Evolutionary conservation across 345 rosid species (phyloP), one percentile per base, ranked within the genome.

Genomic region (Odontarrhena argentea): DNA sequence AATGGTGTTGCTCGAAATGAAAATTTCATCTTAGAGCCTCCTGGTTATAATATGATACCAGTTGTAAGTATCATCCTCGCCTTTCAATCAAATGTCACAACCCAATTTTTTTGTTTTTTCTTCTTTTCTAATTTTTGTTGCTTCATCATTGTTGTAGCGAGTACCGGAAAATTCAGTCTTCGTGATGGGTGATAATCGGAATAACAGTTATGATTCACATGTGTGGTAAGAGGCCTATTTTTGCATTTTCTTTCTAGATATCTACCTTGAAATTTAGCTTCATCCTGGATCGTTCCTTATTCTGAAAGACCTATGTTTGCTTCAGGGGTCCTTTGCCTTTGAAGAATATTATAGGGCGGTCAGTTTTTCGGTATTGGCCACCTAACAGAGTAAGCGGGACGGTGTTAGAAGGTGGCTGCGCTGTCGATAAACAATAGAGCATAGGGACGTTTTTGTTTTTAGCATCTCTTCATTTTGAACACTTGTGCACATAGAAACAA

Each of bases 171-270:
- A 86, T 65, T 86, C 83, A 3, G 97, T 88, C 41, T 91, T 91
- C 56, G 99, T 94, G 75, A 91, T 94, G 97, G 99, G 99, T 35
- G 99, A 94, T 54, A 91, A 94, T 74, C 88, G 99, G 24, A 94
- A 94, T 77, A 91, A 91, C 68, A 88, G 96, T 70, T 94, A 94
- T 14, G 99, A 94, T 73, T 94, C 99, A 1, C 99, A 94, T 1
- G 88, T 88, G 11, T 94, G 99, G 99, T 94, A 78, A 86, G 86
- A 76, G 41, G 63, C 57, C 35, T 28, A 11, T 60, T 12, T 2
- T 37, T 64, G 22, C 2, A 11, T 45, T 22, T 2, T 35, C 54
- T 8, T 61, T 45, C 8, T 36, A 36, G 55, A 59, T 67, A 37
- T 9, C 1, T 46, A 36, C 24, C 45, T 12, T 26, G 41, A 45